Conservation (phyloP, 371 early-diverging fungal genomes). For the Mortierella sp. region DNA sequence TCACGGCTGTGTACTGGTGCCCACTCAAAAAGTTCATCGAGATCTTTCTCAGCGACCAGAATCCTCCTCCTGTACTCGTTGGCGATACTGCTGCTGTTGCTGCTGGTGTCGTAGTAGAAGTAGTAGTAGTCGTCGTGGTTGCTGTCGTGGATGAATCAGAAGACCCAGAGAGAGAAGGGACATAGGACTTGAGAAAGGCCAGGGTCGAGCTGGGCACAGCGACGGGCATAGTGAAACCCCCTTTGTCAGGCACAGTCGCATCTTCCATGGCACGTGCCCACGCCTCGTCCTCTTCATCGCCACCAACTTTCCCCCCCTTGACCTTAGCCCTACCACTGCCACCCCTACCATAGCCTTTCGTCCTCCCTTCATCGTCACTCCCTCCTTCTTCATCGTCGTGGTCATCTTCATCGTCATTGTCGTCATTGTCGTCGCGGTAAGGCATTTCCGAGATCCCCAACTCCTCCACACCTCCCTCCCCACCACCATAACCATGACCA, state of each 20-base stretch:
- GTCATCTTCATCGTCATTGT: too few relatives aligned
- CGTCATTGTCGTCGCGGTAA: slow-evolving; percentile 8
- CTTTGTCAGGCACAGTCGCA: slow-evolving; percentile 5
- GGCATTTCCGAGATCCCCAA: slow-evolving; percentile 14
- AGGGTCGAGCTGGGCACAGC: slow-evolving; percentile 13
- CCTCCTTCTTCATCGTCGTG: background rate
- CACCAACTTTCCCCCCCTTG: background rate
- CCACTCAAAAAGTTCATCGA: slow-evolving; percentile 34
- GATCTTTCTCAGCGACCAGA: slow-evolving; percentile 43
- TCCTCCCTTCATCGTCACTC: background rate
- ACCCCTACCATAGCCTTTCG: background rate
- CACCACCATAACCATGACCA: too few relatives aligned
- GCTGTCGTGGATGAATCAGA: background rate
- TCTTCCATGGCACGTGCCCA: slow-evolving; percentile 4
- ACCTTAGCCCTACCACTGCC: background rate
- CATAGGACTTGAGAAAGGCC: slow-evolving; percentile 37
- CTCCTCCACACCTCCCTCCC: slow-evolving; percentile 19
- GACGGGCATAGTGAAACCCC: background rate
- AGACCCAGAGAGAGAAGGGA: slow-evolving; percentile 26
- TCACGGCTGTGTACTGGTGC: slow-evolving; percentile 22
- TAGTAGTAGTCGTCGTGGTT: background rate
- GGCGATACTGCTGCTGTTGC: slow-evolving; percentile 2
- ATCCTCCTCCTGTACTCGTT: slow-evolving; percentile 3
- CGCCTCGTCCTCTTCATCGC: background rate
- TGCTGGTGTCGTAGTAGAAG: background rate